Evolutionary conservation across 1,284 basidiomycete genomes (phyloP), one percentile per base, ranked within the genome.

Genomic region (Filobasidium uniguttulatum): DNA sequence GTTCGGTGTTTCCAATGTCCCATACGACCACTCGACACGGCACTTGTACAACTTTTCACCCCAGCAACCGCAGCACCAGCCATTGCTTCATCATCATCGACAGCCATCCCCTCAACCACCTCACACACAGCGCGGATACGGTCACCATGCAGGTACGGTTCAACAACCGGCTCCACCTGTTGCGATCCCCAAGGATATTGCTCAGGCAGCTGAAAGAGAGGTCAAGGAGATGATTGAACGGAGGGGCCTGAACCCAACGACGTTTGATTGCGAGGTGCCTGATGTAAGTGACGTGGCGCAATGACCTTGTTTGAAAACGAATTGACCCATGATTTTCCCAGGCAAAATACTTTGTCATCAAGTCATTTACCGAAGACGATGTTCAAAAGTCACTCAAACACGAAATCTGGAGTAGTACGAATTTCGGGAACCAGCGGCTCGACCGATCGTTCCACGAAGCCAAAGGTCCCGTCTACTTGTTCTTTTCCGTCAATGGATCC

Each of bases 281-380:
- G 83, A 80, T 65, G 85, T 84, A 56, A 61, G 81, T 72, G 15
- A 6, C 36, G 26, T 48, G 29, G 17, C 28, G 9, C 26, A 25
- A 28, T 9, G 34, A 20, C 31, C 26, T 23, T 38, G 17, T 35
- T 48, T 31, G 29, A 34, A 8, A 33, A 44, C 25, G 37, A 25
- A 20, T 36, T 48, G 41, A 36, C 26, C 4, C 23, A 31, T 33
- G 26, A 10, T 5, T 26, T 4, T 17, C 28, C 46, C 59, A 85
- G 80, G 88, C 90, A 7, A 78, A 89, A 15, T 96, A 78, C 71
- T 94, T 94, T 62, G 90, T 96, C 26, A 96, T 96, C 77, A 94
- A 96, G 68, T 90, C 85, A 0, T 96, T 91, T 70, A 96, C 90
- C 2, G 90, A 96, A 66, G 90, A 96, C 60, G 90, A 96, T 62